A percentile compares a stretch with the other conserved stretches of the same genome.
Conservation (phyloP, 2,329 filamentous ascomycete species). For the Didymella sp. region DNA sequence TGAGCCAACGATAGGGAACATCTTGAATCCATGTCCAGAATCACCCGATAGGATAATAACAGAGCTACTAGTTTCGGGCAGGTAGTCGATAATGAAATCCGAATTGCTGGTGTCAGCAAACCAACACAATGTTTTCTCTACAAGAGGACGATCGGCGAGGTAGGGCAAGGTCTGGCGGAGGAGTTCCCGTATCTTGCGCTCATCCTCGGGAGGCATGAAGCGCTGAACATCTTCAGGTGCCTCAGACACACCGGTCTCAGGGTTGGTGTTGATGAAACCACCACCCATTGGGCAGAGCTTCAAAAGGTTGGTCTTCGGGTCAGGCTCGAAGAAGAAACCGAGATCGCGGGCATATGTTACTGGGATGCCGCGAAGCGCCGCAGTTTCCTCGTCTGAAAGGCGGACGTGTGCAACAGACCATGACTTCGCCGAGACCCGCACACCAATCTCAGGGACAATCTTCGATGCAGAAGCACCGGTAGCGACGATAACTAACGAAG, state of each 20-base stretch:
- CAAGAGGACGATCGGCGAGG: constrained; percentile 63
- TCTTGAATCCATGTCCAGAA: constrained; percentile 69
- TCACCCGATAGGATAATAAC: constrained; percentile 64
- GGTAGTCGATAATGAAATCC: constrained; percentile 66
- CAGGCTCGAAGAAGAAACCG: constrained; percentile 71
- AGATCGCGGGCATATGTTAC: constrained; percentile 68
- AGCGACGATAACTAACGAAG: constrained; percentile 58
- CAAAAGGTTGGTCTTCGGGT: constrained; percentile 63
- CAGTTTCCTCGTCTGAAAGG: constrained; percentile 62
- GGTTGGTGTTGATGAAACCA: constrained; percentile 62
- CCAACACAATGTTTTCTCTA: constrained; percentile 67
- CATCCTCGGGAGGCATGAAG: constrained; percentile 63
- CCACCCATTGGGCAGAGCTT: constrained; percentile 68
- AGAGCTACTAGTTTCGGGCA: constrained; percentile 57
- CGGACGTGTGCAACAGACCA: constrained; percentile 68
- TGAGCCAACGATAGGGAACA: constrained; percentile 66
- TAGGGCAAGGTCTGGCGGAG: constrained; percentile 61
- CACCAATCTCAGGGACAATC: constrained; percentile 59
- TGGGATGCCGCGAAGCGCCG: constrained; percentile 63
- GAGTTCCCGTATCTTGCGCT: constrained; percentile 59
- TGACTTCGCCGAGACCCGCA: constrained; percentile 61
- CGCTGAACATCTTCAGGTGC: constrained; percentile 49
- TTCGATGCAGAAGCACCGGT: constrained; percentile 59
- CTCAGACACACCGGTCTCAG: constrained; percentile 50
- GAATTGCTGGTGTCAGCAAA: constrained; percentile 67